A percentile compares a stretch with the other conserved stretches of the same genome.
These are phyloP conservation scores for Hyaloperonospora arabidopsidis DNA, from an alignment of 352 stramenopile genomes.

Conservation along the genomic window DNA sequence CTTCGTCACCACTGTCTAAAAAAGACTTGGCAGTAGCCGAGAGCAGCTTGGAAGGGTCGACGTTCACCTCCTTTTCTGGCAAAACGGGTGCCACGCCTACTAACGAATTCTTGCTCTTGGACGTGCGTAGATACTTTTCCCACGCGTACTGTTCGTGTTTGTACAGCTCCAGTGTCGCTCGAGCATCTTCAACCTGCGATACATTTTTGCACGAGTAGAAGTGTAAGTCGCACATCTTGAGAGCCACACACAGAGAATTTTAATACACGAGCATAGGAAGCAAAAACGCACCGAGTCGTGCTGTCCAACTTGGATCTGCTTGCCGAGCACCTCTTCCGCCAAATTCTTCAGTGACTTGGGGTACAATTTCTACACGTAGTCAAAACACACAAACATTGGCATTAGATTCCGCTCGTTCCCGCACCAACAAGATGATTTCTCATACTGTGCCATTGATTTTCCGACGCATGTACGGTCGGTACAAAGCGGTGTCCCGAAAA, in stretches of 20 bases:
- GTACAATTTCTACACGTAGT: constrained; percentile 60
- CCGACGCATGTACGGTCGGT: constrained; percentile 80
- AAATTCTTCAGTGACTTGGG: constrained; percentile 78
- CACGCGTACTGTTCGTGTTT: constrained; percentile 77
- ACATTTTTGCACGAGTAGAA: not conserved
- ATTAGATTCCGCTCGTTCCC: not conserved
- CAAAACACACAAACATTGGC: not conserved
- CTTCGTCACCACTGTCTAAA: constrained; percentile 35
- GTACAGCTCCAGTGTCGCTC: constrained; percentile 67
- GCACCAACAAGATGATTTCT: not conserved
- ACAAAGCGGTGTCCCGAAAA: constrained; percentile 77
- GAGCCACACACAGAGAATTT: too few species aligned
- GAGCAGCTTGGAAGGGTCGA: constrained; percentile 15
- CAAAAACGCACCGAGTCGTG: constrained; percentile 67
- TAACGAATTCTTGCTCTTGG: constrained; percentile 45
- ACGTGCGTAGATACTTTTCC: constrained; percentile 76
- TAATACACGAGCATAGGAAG: not conserved
- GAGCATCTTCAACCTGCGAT: constrained; percentile 69
- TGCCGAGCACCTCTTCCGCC: constrained; percentile 52
- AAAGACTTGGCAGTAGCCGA: constrained; percentile 25
- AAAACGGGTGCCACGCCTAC: constrained; percentile 45
- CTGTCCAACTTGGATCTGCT: constrained; percentile 72
- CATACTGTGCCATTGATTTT: constrained; percentile 78
- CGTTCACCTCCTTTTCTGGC: constrained; percentile 23
- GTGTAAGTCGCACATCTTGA: not conserved